Percentiles rank a stretch among this genome's conserved stretches.
These are phyloP conservation scores for Carex pumila DNA, from an alignment of 176 grass and related monocot genomes.

Conservation along the genomic window DNA sequence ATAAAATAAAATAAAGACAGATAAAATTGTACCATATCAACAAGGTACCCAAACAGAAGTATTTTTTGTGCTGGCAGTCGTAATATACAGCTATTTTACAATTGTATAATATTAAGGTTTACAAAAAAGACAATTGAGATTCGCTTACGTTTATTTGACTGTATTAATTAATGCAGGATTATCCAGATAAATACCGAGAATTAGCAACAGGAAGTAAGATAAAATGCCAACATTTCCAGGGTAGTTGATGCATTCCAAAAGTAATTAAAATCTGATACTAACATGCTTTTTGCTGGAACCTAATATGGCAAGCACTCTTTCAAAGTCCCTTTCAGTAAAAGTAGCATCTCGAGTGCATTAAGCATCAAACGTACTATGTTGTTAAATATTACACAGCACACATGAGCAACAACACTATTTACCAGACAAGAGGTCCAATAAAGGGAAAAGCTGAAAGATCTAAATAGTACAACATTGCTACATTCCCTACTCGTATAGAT, in stretches of 20 bases:
- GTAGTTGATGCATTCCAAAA: neutral
- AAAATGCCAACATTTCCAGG: neutral
- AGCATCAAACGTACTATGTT: neutral
- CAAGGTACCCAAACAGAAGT: neutral
- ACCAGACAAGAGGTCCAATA: neutral
- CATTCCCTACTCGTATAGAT: neutral
- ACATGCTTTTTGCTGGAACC: neutral
- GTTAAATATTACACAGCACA: neutral
- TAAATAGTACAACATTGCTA: constrained; percentile 3
- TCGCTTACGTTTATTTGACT: no score
- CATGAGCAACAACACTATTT: neutral
- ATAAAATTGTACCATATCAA: neutral
- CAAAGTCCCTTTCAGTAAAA: neutral
- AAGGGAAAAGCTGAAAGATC: neutral
- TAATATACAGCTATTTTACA: neutral
- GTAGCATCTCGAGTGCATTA: neutral
- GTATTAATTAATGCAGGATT: neutral
- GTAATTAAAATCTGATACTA: neutral
- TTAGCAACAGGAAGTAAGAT: neutral
- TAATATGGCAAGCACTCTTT: neutral
- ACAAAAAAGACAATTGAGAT: neutral
- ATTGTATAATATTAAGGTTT: no score
- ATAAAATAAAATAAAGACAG: neutral
- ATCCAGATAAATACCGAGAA: neutral
- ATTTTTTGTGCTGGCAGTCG: neutral